phyloP scores from a whole-genome alignment of 2,329 filamentous ascomycete species.

The Penicillium paneum region DNA sequence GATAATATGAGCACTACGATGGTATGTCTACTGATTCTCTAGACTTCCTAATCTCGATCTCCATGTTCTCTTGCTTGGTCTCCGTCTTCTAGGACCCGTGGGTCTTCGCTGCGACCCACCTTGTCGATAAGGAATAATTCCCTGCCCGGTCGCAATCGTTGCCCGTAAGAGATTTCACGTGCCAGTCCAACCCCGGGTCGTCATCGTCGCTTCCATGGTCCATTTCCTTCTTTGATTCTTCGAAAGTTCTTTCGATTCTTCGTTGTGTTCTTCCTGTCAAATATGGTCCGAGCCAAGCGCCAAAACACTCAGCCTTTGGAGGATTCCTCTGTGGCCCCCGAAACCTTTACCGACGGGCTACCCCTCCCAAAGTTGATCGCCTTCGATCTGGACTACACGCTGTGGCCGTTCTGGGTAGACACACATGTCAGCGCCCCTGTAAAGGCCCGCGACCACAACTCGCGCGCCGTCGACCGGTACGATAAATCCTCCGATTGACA shows the following conservation, averaged over 20 bases:
- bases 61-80: neutral
- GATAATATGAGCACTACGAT: neutral
- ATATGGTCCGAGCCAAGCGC: conserved; percentile 36
- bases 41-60: neutral
- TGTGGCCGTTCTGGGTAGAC: conserved; percentile 99
- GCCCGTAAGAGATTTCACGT: neutral
- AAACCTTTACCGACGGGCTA: conserved; percentile 61
- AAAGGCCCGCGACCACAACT: conserved; percentile 56
- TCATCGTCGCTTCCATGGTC: neutral
- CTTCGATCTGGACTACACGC: conserved; percentile 95
- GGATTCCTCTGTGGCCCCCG: conserved; percentile 43
- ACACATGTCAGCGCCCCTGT: conserved; percentile 80
- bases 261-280: neutral
- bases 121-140: neutral
- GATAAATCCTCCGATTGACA: neutral
- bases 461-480: conserved; percentile 44
- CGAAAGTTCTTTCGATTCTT: neutral
- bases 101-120: neutral
- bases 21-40: neutral
- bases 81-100: neutral
- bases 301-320: conserved; percentile 35
- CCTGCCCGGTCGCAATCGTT: neutral
- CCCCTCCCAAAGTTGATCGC: conserved; percentile 80
- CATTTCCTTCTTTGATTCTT: neutral
- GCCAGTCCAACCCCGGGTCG: neutral